These are phyloP conservation scores for Pleurotus giganteus DNA, from an alignment of 768 basidiomycete species.

Conservation along the genomic window DNA sequence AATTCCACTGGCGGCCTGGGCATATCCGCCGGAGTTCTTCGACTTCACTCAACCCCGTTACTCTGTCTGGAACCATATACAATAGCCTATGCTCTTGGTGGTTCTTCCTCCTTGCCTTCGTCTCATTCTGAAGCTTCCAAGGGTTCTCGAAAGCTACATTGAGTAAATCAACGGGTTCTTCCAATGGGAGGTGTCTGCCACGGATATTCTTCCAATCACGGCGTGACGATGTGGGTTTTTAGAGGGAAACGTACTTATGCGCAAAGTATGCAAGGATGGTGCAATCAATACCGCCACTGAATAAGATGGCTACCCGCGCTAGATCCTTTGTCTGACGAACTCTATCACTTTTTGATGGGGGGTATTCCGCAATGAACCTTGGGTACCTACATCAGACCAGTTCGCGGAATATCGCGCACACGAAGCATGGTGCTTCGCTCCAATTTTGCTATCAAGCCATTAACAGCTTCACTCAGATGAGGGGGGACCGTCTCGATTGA, in stretches of 20 bases:
- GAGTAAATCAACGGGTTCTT: conserved; percentile 87
- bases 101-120: conserved; percentile 44
- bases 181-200: conserved; percentile 62
- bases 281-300: conserved; percentile 96
- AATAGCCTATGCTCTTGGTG: conserved; percentile 29
- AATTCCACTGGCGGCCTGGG: conserved; percentile 84
- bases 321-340: conserved; percentile 27
- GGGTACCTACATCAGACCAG: conserved; percentile 29
- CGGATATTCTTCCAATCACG: conserved; percentile 3
- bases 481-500: conserved; percentile 42
- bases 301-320: conserved; percentile 78
- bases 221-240: background rate
- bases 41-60: conserved; percentile 75
- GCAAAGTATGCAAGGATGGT: conserved; percentile 81
- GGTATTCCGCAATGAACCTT: no score
- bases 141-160: conserved; percentile 97
- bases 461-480: conserved; percentile 40
- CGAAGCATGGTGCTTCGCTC: conserved; percentile 66
- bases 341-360: conserved; percentile 6
- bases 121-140: conserved; percentile 57
- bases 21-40: conserved; percentile 77
- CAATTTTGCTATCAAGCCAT: conserved; percentile 52
- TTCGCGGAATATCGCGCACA: conserved; percentile 65
- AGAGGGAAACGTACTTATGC: conserved; percentile 48
- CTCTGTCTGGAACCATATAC: conserved; percentile 88